Percentiles rank a stretch among this genome's conserved stretches.
These are phyloP conservation scores for Malania oleifera DNA, from an alignment of 164 flowering plant genomes.

Conservation along the genomic window DNA sequence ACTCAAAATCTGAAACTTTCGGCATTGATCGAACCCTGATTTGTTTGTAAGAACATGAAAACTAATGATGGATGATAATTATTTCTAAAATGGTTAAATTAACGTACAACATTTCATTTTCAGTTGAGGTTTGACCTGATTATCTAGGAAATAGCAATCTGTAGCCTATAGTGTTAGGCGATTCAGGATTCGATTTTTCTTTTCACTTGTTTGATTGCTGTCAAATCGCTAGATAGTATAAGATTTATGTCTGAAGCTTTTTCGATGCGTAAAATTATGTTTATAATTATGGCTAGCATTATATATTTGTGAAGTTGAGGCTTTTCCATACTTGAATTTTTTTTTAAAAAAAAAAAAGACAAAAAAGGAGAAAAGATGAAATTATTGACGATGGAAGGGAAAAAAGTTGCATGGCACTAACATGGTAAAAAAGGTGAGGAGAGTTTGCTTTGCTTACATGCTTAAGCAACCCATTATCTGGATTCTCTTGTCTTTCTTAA, in stretches of 20 bases:
- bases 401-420: conserved; percentile 18
- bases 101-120: too few relatives aligned
- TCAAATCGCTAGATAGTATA: too few relatives aligned
- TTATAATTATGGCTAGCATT: conserved; percentile 7
- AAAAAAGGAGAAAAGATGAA: neutral
- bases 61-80: conserved; percentile 12
- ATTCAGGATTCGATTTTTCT: too few relatives aligned
- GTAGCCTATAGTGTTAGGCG: too few relatives aligned
- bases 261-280: conserved; percentile 12
- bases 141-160: neutral
- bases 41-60: neutral
- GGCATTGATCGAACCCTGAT: too few relatives aligned
- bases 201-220: too few relatives aligned
- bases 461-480: conserved; percentile 41
- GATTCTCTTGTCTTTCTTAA: conserved; percentile 39
- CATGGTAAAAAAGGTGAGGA: conserved; percentile 20
- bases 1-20: too few relatives aligned
- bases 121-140: conserved; percentile 5
- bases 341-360: neutral
- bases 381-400: conserved; percentile 1
- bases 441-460: conserved; percentile 12
- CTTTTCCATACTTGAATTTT: neutral
- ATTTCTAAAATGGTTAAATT: too few relatives aligned
- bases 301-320: conserved; percentile 22
- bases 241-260: too few relatives aligned